Conservation (phyloP, 306 rosid genomes). For the Rubus idaeus region DNA sequence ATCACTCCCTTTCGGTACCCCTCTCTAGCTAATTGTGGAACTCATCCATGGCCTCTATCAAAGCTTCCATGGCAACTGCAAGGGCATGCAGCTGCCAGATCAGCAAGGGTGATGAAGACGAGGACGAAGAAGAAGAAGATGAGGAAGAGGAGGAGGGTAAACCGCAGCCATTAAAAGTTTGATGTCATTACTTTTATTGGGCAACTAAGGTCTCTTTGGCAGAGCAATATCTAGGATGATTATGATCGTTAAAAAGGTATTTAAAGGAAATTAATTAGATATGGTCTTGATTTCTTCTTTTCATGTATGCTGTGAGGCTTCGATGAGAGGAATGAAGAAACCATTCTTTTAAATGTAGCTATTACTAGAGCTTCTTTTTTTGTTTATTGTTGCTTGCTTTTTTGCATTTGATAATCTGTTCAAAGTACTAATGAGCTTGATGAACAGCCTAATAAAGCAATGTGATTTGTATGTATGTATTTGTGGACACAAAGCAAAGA, state of each 20-base stretch:
- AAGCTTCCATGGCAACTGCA: constrained; percentile 20
- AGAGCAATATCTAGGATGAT: constrained; percentile 25
- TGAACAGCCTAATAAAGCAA: background rate
- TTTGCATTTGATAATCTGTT: background rate
- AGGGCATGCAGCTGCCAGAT: constrained; percentile 18
- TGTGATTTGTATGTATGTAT: background rate
- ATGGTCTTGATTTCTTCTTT: constrained; percentile 7
- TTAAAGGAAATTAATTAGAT: background rate
- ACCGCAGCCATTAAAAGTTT: constrained; percentile 35
- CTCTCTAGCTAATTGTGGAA: constrained; percentile 27
- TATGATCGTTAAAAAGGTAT: constrained; percentile 4
- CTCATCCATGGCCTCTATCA: constrained; percentile 18
- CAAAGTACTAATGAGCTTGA: background rate
- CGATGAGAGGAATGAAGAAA: constrained; percentile 6
- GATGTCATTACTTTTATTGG: constrained; percentile 36
- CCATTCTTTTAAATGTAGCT: background rate
- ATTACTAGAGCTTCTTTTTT: background rate
- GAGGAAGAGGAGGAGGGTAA: background rate
- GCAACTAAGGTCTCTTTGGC: constrained; percentile 86
- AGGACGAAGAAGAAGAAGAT: constrained; percentile 28
- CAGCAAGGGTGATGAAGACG: constrained; percentile 27
- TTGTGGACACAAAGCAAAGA: background rate
- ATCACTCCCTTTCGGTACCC: constrained; percentile 15
- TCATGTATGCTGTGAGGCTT: constrained; percentile 11
- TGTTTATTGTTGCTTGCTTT: too few relatives aligned